phyloP scores from a whole-genome alignment of 192 early-diverging fungal genomes.

The Podochytrium sp. region DNA sequence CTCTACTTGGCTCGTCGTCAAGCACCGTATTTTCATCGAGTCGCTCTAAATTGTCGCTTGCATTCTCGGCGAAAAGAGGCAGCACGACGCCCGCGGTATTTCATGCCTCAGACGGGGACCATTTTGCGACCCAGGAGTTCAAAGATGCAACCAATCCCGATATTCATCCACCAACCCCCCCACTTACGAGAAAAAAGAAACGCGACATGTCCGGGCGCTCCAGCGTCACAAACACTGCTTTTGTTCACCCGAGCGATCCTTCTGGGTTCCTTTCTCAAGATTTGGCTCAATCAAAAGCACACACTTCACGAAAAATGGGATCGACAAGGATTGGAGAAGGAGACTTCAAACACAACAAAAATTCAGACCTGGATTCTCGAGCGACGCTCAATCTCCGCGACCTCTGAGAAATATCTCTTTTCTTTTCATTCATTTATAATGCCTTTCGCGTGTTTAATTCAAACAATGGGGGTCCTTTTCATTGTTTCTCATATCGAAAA shows the following conservation, averaged over 20 bases:
- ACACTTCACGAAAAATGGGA: neutral
- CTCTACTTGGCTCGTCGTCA: neutral
- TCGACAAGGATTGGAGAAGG: neutral
- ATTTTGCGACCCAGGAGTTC: slow-evolving; percentile 26
- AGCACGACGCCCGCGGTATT: slow-evolving; percentile 2
- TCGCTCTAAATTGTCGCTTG: neutral
- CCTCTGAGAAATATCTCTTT: neutral
- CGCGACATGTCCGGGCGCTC: neutral
- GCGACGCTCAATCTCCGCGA: neutral
- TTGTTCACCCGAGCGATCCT: no score
- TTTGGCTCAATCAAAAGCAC: neutral
- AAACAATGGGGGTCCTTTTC: no score
- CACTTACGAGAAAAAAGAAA: slow-evolving; percentile 12
- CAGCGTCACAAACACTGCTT: no score
- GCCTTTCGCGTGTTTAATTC: no score
- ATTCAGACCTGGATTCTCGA: neutral
- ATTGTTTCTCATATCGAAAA: no score
- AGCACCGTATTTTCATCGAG: neutral
- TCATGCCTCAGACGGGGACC: slow-evolving; percentile 26
- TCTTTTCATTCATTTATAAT: no score
- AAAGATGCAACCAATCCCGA: slow-evolving; percentile 24
- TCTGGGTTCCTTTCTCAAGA: no score
- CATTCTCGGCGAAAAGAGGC: neutral
- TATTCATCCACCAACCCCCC: slow-evolving; percentile 31
- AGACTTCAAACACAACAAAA: neutral